Evolutionary conservation across 1,139 yeast species (phyloP).

Genomic region (Nakaseomyces uthaithaninus): DNA sequence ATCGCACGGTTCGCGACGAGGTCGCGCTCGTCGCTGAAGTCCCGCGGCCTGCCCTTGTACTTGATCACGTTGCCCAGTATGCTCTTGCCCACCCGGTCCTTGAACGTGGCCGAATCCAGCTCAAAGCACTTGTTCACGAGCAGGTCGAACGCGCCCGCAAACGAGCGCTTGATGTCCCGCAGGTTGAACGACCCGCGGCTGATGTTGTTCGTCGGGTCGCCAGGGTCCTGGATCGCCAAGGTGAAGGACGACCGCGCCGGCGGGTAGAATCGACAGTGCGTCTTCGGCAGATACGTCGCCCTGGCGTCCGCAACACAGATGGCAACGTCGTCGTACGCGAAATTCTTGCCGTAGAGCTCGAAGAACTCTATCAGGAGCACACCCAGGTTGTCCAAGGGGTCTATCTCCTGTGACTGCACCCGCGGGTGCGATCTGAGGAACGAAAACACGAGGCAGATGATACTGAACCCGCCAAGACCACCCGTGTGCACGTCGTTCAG

Average conservation of each 20-base stretch:
- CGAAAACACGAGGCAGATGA: slow-evolving; percentile 78
- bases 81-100: slow-evolving; percentile 60
- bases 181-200: slow-evolving; percentile 82
- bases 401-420: slow-evolving; percentile 58
- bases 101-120: slow-evolving; percentile 49
- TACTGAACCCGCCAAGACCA: slow-evolving; percentile 92
- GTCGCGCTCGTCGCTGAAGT: slow-evolving; percentile 68
- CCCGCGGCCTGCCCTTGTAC: slow-evolving; percentile 68
- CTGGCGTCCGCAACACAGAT: slow-evolving; percentile 51
- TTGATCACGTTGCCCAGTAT: slow-evolving; percentile 79
- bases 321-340: slow-evolving; percentile 76
- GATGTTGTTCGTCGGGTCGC: slow-evolving; percentile 73
- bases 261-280: slow-evolving; percentile 11
- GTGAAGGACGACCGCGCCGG: slow-evolving; percentile 48
- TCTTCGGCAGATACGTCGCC: slow-evolving; percentile 52
- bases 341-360: slow-evolving; percentile 85
- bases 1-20: slow-evolving; percentile 57
- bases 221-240: slow-evolving; percentile 84
- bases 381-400: slow-evolving; percentile 72
- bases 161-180: slow-evolving; percentile 75
- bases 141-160: slow-evolving; percentile 84
- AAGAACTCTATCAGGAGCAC: slow-evolving; percentile 84
- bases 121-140: slow-evolving; percentile 66
- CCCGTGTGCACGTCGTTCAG: slow-evolving; percentile 93
- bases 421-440: slow-evolving; percentile 79